Conservation (phyloP, 23 red algal species). For the Gracilaria vermiculophylla region DNA sequence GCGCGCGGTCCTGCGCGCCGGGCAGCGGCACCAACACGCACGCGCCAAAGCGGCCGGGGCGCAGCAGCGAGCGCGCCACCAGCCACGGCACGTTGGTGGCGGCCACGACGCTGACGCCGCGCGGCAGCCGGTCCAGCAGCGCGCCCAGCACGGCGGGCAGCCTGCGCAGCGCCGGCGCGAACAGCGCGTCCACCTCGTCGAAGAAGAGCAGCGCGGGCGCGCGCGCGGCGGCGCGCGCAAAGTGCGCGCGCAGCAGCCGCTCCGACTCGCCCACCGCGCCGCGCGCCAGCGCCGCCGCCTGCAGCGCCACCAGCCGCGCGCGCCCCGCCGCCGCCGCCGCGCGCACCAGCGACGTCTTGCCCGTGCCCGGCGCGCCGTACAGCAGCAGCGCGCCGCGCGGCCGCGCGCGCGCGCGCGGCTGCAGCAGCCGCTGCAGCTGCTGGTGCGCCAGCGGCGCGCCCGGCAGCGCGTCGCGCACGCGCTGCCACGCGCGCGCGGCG, state of each 20-base stretch:
- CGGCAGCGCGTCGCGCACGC: background rate
- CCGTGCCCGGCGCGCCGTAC: conserved; percentile 93
- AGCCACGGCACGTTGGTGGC: conserved; percentile 89
- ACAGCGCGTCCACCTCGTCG: conserved; percentile 98
- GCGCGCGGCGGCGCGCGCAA: conserved; percentile 73
- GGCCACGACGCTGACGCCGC: conserved; percentile 90
- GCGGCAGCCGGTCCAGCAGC: conserved; percentile 73
- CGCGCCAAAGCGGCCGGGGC: conserved; percentile 92
- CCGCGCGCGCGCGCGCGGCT: background rate
- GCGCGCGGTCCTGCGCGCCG: conserved; percentile 9
- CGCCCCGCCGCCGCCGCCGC: conserved; percentile 75
- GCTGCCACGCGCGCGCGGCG: background rate
- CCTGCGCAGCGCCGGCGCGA: conserved; percentile 25
- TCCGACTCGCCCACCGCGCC: conserved; percentile 91
- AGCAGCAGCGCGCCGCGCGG: conserved; percentile 80
- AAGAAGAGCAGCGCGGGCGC: conserved; percentile 79
- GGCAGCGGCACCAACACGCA: conserved; percentile 87
- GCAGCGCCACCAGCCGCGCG: conserved; percentile 66
- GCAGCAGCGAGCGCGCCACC: conserved; percentile 77
- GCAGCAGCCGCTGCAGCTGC: conserved; percentile 3
- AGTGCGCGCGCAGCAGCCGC: conserved; percentile 77
- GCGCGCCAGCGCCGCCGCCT: conserved; percentile 80
- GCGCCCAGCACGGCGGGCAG: conserved; percentile 84
- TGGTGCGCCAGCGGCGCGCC: background rate
- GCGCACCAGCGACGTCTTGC: conserved; percentile 90